Conservation (phyloP, 2,329 filamentous ascomycete genomes). For the Furcasterigmium sp. region DNA sequence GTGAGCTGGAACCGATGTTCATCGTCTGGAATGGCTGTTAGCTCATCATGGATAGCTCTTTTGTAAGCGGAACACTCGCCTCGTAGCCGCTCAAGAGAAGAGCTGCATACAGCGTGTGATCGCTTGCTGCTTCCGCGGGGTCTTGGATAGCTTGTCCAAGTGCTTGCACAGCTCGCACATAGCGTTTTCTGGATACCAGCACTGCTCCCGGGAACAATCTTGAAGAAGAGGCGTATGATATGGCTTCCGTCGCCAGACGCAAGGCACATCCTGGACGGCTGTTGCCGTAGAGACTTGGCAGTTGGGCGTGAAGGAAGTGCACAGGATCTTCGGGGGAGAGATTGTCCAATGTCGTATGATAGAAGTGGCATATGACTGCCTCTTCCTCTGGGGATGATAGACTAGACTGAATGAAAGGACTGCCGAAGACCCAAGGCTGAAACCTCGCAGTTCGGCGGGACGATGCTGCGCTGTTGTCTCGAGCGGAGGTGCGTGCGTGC, state of each 20-base stretch:
- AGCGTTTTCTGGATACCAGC: slow-evolving; percentile 4
- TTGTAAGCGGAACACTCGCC: slow-evolving; percentile 2
- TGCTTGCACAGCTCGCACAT: slow-evolving; percentile 5
- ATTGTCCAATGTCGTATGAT: slow-evolving; percentile 6
- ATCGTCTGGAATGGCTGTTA: slow-evolving; percentile 5
- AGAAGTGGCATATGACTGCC: slow-evolving; percentile 6
- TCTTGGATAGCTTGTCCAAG: slow-evolving; percentile 5
- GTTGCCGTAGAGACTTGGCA: slow-evolving; percentile 4
- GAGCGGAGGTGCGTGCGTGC: neutral
- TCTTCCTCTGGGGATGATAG: slow-evolving; percentile 4
- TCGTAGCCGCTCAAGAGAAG: slow-evolving; percentile 9
- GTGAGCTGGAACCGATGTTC: neutral
- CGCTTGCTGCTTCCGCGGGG: neutral
- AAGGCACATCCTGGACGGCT: slow-evolving; percentile 6
- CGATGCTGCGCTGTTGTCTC: neutral
- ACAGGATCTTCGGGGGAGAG: slow-evolving; percentile 6
- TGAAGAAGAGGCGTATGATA: slow-evolving; percentile 6
- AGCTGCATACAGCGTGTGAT: slow-evolving; percentile 8
- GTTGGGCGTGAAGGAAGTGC: slow-evolving; percentile 4
- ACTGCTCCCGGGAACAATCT: neutral
- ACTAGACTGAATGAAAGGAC: too few relatives aligned
- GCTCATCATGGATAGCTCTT: neutral
- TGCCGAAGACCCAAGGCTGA: too few relatives aligned
- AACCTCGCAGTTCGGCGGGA: too few relatives aligned
- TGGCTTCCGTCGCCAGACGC: slow-evolving; percentile 7